Base-by-base conservation (phyloP, 129 eudicot species). In the Chrysanthemum makinoi region DNA sequence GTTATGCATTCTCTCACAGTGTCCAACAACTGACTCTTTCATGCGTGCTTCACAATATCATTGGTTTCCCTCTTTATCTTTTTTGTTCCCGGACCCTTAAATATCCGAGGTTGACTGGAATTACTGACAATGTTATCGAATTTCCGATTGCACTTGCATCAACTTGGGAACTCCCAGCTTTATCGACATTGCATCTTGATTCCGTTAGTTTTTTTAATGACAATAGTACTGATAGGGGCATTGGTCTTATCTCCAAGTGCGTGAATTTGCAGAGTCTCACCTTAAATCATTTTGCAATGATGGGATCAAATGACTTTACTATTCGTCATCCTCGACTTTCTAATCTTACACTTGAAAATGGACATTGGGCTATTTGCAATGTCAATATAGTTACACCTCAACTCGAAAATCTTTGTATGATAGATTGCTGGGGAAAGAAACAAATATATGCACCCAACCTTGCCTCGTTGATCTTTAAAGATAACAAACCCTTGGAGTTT, bases 191-290 rank as follows among this genome's bases (percentile, higher is more conserved):
- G 16, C 51, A 28, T 43, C 62, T 73, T 9, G 26, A 70, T 18
- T 11, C 0, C 14, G 39, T 70, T 12, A 20, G 50, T n/a, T 33
- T 70, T 39, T 19, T 17, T 63, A 39, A 50, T 52, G 63, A 58
- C 0, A 5, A 46, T 6, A 8, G 0, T 18, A 22, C 16, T 62
- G 51, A 6, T 54, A 19, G 1, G 20, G 20, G 18, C 2, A 54
- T 19, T n/a, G 10, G 51, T 39, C 44, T 75, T 61, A 46, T 75
- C 26, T 67, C 80, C 68, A 75, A 57, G 68, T 67, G 68, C n/a
- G 11, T 51, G 33, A 67, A 55, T 57, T 75, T 75, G 71, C 67
- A 35, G 52, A 58, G 50, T 75, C 80, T 75, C 79, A 46, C 58
- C 26, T 28, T 75, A 13, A 55, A 1, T 11, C 7, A 19, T 4